Evolutionary conservation across 768 basidiomycete genomes (phyloP).

Genomic region (Mycena amicta): DNA sequence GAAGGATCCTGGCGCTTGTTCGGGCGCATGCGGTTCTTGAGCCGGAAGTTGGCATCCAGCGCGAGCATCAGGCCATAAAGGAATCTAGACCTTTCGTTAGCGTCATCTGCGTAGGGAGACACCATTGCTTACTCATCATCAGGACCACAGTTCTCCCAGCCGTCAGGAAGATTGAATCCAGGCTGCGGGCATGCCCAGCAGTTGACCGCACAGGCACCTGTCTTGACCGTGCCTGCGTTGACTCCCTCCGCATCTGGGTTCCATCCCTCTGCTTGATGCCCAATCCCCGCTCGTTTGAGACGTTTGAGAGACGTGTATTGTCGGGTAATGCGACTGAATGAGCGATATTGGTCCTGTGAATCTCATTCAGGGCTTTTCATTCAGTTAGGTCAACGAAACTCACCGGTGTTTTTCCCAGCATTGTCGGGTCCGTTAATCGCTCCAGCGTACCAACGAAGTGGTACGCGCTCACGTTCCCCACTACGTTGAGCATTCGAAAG

Average conservation of each 20-base stretch:
- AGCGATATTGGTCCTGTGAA: conserved; percentile 7
- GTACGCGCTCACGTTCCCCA: conserved; percentile 14
- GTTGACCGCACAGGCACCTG: conserved; percentile 10
- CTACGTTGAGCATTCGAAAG: too few relatives aligned
- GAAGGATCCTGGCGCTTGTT: conserved; percentile 13
- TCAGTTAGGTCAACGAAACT: neutral
- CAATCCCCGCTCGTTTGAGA: conserved; percentile 12
- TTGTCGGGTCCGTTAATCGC: neutral
- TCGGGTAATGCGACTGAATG: neutral
- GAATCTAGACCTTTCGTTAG: neutral
- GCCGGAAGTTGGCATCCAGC: too few relatives aligned
- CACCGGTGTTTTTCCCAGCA: neutral
- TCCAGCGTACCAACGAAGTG: too few relatives aligned
- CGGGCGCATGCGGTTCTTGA: neutral
- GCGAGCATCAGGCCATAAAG: too few relatives aligned
- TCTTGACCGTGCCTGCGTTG: too few relatives aligned
- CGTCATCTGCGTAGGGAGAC: neutral
- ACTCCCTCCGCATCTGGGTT: too few relatives aligned
- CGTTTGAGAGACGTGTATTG: neutral
- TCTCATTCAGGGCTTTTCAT: neutral
- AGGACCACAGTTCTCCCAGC: too few relatives aligned
- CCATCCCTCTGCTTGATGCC: too few relatives aligned
- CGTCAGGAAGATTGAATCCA: too few relatives aligned
- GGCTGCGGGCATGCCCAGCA: too few relatives aligned
- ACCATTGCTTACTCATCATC: neutral